Evolutionary conservation across 2,329 filamentous ascomycete genomes (phyloP).

Genomic region (Diaporthe citri): DNA sequence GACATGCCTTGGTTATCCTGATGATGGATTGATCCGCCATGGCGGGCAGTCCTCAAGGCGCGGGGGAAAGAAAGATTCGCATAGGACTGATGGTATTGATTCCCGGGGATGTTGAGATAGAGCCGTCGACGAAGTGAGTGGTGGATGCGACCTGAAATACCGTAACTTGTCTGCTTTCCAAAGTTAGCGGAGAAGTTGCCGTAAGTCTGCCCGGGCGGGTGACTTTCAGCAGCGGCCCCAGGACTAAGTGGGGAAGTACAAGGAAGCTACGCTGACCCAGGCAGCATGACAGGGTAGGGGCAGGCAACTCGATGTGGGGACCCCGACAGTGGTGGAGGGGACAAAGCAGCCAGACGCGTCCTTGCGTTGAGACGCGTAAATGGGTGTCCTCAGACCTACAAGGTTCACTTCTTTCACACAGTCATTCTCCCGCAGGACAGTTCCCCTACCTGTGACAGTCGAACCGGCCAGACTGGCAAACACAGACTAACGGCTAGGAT

Average conservation of each 20-base stretch:
- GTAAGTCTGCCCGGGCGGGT: conserved; percentile 1
- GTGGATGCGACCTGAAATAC: conserved; percentile 4
- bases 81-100: conserved; percentile 31
- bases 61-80: conserved; percentile 17
- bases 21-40: conserved; percentile 91
- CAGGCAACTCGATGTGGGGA: conserved; percentile 16
- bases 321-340: conserved; percentile 4
- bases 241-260: conserved; percentile 6
- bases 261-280: not conserved
- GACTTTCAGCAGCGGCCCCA: conserved; percentile 9
- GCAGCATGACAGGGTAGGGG: not conserved
- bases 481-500: conserved; percentile 60
- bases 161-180: conserved; percentile 6
- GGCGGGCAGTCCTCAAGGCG: conserved; percentile 44
- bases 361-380: conserved; percentile 36
- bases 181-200: conserved; percentile 9
- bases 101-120: not conserved
- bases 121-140: not conserved
- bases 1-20: conserved; percentile 82
- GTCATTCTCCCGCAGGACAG: not conserved
- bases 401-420: not conserved
- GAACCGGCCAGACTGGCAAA: not conserved
- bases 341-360: conserved; percentile 34
- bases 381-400: conserved; percentile 43
- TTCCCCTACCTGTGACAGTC: not conserved